Percentiles rank a stretch among this genome's conserved stretches.
These are phyloP conservation scores for Agapanthus africanus DNA, from an alignment of 106 monocot species.

Conservation along the genomic window DNA sequence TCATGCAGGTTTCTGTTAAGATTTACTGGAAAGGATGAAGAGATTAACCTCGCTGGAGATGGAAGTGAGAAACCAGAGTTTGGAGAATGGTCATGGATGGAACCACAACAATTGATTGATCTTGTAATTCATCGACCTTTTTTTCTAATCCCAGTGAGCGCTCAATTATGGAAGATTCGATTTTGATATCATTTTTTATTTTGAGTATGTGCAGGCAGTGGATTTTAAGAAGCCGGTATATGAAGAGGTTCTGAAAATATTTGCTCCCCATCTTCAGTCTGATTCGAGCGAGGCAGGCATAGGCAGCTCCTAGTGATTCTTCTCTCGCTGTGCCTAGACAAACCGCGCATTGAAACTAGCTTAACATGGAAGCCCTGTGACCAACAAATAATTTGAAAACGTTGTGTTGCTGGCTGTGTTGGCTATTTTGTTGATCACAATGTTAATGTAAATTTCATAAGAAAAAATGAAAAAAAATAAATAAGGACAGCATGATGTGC, in stretches of 20 bases:
- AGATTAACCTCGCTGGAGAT: constrained; percentile 71
- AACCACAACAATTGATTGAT: constrained; percentile 63
- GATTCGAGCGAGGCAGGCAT: constrained; percentile 12
- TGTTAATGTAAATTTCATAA: too few relatives aligned
- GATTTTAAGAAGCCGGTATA: constrained; percentile 13
- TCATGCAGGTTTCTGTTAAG: constrained; percentile 81
- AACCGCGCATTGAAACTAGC: too few relatives aligned
- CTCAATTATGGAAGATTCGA: too few relatives aligned
- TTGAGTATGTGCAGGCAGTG: constrained; percentile 1
- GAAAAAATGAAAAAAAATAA: too few relatives aligned
- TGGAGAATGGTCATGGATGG: constrained; percentile 81
- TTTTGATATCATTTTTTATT: background rate
- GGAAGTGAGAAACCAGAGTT: constrained; percentile 85
- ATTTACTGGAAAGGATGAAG: constrained; percentile 76
- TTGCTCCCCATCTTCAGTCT: constrained; percentile 3
- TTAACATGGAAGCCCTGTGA: too few relatives aligned
- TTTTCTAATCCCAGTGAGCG: too few relatives aligned
- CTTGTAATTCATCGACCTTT: constrained; percentile 23
- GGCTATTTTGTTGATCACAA: too few relatives aligned
- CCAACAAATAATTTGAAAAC: too few relatives aligned
- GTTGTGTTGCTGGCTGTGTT: too few relatives aligned
- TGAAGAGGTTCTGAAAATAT: constrained; percentile 12
- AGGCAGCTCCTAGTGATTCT: too few relatives aligned
- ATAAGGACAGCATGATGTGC: too few relatives aligned
- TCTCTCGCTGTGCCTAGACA: too few relatives aligned